Conservation (phyloP, 2,329 filamentous ascomycete genomes). For the Emmonsiellopsis sp. region DNA sequence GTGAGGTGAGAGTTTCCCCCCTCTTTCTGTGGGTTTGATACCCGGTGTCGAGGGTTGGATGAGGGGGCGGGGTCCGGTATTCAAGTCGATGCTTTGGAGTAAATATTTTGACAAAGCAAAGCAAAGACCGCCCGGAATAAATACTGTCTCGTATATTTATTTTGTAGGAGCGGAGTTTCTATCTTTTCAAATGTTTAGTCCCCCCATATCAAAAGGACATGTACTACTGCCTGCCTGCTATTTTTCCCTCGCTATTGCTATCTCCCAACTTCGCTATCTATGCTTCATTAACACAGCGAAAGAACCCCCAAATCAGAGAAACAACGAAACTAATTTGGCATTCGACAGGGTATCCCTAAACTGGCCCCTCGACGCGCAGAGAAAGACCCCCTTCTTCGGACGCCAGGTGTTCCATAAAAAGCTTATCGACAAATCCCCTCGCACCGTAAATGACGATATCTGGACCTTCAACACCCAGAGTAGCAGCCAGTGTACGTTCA, state of each 20-base stretch:
- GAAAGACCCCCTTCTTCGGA: conserved; percentile 45
- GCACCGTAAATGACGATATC: conserved; percentile 51
- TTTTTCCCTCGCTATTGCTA: too few relatives aligned
- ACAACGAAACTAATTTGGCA: not conserved
- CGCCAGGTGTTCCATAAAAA: conserved; percentile 47
- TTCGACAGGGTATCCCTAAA: conserved; percentile 46
- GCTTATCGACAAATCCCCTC: conserved; percentile 42
- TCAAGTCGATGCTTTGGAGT: too few relatives aligned
- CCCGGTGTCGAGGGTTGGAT: too few relatives aligned
- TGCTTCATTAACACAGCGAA: not conserved
- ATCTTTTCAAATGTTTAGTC: too few relatives aligned
- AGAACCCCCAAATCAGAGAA: not conserved
- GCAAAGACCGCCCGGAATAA: too few relatives aligned
- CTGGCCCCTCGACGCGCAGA: conserved; percentile 49
- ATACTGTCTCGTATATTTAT: too few relatives aligned
- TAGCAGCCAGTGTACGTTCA: conserved; percentile 40
- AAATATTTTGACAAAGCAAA: too few relatives aligned
- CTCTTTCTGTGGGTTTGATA: not conserved
- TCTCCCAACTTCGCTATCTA: too few relatives aligned
- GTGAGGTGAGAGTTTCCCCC: conserved; percentile 21
- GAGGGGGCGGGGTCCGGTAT: too few relatives aligned
- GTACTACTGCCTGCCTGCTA: too few relatives aligned
- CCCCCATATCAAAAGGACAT: too few relatives aligned
- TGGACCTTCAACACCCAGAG: conserved; percentile 51
- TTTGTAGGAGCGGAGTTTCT: too few relatives aligned